Evolutionary conservation across 1,284 basidiomycete species (phyloP), one percentile per base, ranked within the genome.

Genomic region (Pterula multifida): DNA sequence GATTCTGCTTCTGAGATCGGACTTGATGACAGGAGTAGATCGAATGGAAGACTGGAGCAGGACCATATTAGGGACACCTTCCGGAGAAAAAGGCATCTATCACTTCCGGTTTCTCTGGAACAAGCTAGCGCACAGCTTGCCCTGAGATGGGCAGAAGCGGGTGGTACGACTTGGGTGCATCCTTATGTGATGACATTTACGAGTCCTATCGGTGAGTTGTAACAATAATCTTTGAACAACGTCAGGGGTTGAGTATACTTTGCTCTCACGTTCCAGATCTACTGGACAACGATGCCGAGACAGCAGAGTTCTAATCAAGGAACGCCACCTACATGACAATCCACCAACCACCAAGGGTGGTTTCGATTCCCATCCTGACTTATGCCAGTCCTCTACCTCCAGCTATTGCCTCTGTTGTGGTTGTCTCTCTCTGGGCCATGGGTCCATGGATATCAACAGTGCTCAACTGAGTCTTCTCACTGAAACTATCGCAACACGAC

Each of bases 161-260:
- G 35, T 4, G 22, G 22, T 13, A 24, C 26, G 42, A 12, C 48
- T 49, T 45, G 32, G 24, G 48, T 69, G 15, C 68, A 68, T 59
- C 68, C 67, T 50, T 69, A 68, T 56, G 66, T 69, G 50, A 60
- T 68, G 50, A 66, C 63, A 50, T 70, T 67, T 51, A 70, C 66
- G 22, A 69, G 68, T 49, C 68, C 68, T 12, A 69, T 70, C 49
- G 68, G 69, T 58, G 28, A 32, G 28, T 32, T 32, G 6, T 32
- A 15, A 6, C 6, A 32, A 6, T 32, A 6, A 15, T 32, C 15
- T 32, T 6, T 6, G 6, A 15, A 32, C 28, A 15, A 32, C 15
- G 28, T 6, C 6, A 15, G 28, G 28, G 15, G 28, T 32, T 32
- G 28, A 32, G 28, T 32, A 6, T 32, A 6, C 15, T 32, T 6